Conservation (phyloP, 345 rosid genomes). For the Salix udensis region DNA sequence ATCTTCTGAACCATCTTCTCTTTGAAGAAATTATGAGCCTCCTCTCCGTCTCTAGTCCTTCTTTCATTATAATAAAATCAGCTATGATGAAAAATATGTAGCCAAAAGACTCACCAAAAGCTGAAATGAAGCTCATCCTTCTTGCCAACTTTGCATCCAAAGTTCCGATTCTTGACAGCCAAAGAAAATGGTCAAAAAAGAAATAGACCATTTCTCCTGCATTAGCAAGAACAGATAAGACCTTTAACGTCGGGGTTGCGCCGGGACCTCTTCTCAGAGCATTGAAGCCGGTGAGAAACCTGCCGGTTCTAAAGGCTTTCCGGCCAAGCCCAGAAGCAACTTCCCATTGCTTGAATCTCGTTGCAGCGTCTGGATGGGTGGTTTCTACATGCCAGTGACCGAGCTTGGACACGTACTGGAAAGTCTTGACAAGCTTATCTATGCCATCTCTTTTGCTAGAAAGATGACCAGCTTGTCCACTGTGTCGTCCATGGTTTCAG, state of each 20-base stretch:
- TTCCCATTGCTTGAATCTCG: constrained; percentile 81
- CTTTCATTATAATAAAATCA: constrained; percentile 57
- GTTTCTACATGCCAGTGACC: constrained; percentile 68
- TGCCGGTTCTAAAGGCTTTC: constrained; percentile 86
- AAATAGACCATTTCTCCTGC: constrained; percentile 96
- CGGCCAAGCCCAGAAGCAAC: constrained; percentile 90
- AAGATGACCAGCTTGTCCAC: constrained; percentile 87
- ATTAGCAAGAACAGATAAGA: constrained; percentile 67
- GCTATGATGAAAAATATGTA: constrained; percentile 66
- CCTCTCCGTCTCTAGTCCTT: constrained; percentile 49
- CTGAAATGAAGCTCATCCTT: constrained; percentile 89
- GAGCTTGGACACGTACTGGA: constrained; percentile 93
- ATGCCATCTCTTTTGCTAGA: constrained; percentile 93
- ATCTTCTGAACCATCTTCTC: constrained; percentile 23
- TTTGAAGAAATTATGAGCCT: constrained; percentile 32
- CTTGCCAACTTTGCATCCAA: constrained; percentile 59
- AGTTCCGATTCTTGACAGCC: constrained; percentile 86
- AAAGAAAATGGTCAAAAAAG: constrained; percentile 89
- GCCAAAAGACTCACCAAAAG: constrained; percentile 96
- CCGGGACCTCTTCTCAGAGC: constrained; percentile 71
- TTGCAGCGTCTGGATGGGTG: constrained; percentile 47
- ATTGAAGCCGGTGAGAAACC: constrained; percentile 94
- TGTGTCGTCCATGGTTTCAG: constrained; percentile 50
- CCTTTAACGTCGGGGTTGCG: constrained; percentile 38
- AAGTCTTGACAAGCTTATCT: constrained; percentile 97